phyloP scores from a whole-genome alignment of 176 grass and related monocot genomes.

The Elaeis guineensis region DNA sequence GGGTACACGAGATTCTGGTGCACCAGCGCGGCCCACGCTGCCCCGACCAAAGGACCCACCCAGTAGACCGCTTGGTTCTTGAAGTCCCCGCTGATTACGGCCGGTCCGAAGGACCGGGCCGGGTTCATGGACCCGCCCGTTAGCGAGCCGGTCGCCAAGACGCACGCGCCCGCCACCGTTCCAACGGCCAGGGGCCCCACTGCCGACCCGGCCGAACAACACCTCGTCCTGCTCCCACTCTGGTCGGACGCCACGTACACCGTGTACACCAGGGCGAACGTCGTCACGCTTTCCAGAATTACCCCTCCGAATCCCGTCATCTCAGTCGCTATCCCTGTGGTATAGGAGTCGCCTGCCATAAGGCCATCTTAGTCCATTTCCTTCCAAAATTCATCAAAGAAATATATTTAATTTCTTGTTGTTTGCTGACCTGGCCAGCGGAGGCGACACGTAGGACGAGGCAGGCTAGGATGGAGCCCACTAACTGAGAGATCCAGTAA shows the following conservation, averaged over 20 bases:
- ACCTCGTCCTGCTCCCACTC: neutral
- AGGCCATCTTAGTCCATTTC: no score
- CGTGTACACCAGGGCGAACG: constrained; percentile 74
- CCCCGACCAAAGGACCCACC: constrained; percentile 63
- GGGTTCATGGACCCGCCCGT: constrained; percentile 93
- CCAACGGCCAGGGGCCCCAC: constrained; percentile 38
- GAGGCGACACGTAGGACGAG: constrained; percentile 50
- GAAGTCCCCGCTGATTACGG: constrained; percentile 55
- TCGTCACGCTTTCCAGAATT: constrained; percentile 41
- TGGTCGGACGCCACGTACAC: constrained; percentile 46
- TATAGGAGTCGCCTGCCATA: constrained; percentile 46
- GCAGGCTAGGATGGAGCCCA: constrained; percentile 62
- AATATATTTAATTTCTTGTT: neutral
- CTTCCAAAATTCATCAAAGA: neutral
- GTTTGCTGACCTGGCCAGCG: constrained; percentile 40
- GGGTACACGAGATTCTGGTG: constrained; percentile 49
- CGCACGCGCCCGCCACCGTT: constrained; percentile 36
- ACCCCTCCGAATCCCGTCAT: constrained; percentile 83
- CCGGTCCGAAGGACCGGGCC: constrained; percentile 71
- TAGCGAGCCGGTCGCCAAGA: constrained; percentile 48
- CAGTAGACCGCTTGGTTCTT: constrained; percentile 82
- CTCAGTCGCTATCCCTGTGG: constrained; percentile 46
- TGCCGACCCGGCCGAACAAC: constrained; percentile 7
- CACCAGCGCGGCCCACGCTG: constrained; percentile 48
- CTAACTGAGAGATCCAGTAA: constrained; percentile 65